phyloP scores from a whole-genome alignment of 306 rosid genomes.

The Senna tora region DNA sequence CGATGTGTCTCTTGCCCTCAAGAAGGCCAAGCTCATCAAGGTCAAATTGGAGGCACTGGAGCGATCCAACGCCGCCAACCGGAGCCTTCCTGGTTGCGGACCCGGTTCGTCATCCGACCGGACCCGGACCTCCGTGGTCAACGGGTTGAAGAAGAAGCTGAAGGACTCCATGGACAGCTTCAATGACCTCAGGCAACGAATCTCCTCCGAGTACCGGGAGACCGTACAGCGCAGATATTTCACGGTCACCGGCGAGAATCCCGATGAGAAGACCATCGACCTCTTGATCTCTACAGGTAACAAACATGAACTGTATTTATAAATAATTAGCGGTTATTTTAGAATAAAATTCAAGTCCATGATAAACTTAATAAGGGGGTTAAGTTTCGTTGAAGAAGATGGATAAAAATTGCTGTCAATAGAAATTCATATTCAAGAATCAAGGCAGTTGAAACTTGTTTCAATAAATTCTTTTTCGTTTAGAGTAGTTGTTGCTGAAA shows the following conservation, averaged over 20 bases:
- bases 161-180: constrained; percentile 72
- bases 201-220: constrained; percentile 66
- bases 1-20: constrained; percentile 62
- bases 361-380: too few relatives aligned
- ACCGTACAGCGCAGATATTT: constrained; percentile 72
- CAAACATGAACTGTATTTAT: neutral
- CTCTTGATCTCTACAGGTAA: constrained; percentile 66
- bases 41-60: constrained; percentile 69
- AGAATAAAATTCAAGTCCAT: neutral
- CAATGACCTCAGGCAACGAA: constrained; percentile 53
- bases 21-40: constrained; percentile 70
- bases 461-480: neutral
- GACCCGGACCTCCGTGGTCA: constrained; percentile 64
- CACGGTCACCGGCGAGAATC: constrained; percentile 80
- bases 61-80: constrained; percentile 68
- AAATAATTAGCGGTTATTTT: too few relatives aligned
- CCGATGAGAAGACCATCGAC: constrained; percentile 71
- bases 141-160: constrained; percentile 66
- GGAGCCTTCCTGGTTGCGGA: constrained; percentile 64
- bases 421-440: neutral
- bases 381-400: too few relatives aligned
- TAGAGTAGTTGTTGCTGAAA: neutral
- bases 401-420: neutral
- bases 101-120: constrained; percentile 76
- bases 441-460: neutral